A percentile compares a stretch with the other conserved stretches of the same genome.
phyloP scores from a whole-genome alignment of 495 filamentous ascomycete species.

The Acidomyces sp. region DNA sequence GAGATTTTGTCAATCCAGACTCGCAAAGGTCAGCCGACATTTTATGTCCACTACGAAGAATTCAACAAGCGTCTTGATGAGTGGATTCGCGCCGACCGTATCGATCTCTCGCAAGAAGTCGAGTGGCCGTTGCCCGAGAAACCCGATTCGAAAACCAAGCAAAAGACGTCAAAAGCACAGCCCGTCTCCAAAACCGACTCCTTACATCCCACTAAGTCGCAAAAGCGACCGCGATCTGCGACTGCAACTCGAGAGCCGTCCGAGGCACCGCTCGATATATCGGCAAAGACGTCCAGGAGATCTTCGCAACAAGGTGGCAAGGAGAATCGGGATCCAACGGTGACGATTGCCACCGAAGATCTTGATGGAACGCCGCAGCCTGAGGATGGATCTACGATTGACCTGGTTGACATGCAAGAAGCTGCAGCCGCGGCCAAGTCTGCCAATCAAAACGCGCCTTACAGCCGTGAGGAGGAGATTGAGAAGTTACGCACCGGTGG shows the following conservation, averaged over 20 bases:
- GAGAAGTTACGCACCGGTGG: constrained; percentile 86
- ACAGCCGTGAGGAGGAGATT: constrained; percentile 83
- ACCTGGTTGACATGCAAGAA: constrained; percentile 53
- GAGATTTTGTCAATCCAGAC: constrained; percentile 84
- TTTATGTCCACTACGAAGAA: constrained; percentile 96
- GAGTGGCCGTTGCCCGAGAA: constrained; percentile 68
- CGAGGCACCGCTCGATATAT: constrained; percentile 38
- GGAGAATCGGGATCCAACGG: constrained; percentile 46
- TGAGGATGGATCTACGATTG: constrained; percentile 45
- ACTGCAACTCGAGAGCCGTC: constrained; percentile 42
- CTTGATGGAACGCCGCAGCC: constrained; percentile 39
- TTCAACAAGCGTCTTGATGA: constrained; percentile 99
- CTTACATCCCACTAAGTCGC: constrained; percentile 30
- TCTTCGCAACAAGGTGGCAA: constrained; percentile 49
- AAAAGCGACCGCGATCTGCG: constrained; percentile 41
- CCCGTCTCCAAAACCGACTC: constrained; percentile 18
- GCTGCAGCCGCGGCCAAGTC: constrained; percentile 40
- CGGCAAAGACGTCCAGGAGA: constrained; percentile 20
- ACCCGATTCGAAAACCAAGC: constrained; percentile 48
- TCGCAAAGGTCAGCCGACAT: constrained; percentile 68
- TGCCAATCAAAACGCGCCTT: constrained; percentile 37
- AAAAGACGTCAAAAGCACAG: constrained; percentile 23
- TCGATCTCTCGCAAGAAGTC: constrained; percentile 67
- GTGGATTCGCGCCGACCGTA: constrained; percentile 70
- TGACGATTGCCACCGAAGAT: constrained; percentile 37